Percentiles rank a stretch among this genome's conserved stretches.
phyloP scores from a whole-genome alignment of 192 early-diverging fungal species.

The Coemansia sp. region DNA sequence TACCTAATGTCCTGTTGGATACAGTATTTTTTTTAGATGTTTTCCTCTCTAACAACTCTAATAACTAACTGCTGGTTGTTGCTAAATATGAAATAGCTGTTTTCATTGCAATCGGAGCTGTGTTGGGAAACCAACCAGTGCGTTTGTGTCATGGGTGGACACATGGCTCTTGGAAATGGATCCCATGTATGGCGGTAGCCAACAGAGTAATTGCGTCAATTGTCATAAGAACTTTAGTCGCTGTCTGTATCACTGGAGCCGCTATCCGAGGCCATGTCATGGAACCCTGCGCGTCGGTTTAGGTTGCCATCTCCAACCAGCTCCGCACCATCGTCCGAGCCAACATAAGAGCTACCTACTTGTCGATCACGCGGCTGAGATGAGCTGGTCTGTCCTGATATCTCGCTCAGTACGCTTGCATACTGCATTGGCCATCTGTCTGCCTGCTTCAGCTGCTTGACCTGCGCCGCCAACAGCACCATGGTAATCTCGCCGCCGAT shows the following conservation, averaged over 20 bases:
- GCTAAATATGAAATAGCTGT: no score
- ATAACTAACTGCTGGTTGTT: no score
- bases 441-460: slow-evolving; percentile 62
- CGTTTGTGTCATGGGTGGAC: no score
- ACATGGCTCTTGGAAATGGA: no score
- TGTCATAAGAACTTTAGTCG: neutral
- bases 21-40: neutral
- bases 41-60: neutral
- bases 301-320: slow-evolving; percentile 16
- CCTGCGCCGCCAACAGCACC: slow-evolving; percentile 71
- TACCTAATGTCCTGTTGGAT: no score
- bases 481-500: slow-evolving; percentile 74
- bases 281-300: slow-evolving; percentile 1
- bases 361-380: neutral
- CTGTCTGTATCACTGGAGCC: slow-evolving; percentile 3
- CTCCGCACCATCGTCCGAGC: slow-evolving; percentile 3
- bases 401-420: slow-evolving; percentile 21
- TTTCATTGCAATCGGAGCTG: neutral
- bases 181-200: no score
- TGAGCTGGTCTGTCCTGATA: slow-evolving; percentile 6
- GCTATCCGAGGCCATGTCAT: slow-evolving; percentile 5
- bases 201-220: no score
- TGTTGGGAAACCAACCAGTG: neutral
- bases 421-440: slow-evolving; percentile 37
- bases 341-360: neutral